Base-by-base conservation (phyloP, 1,284 basidiomycete genomes). In the Vanrija sp. region DNA sequence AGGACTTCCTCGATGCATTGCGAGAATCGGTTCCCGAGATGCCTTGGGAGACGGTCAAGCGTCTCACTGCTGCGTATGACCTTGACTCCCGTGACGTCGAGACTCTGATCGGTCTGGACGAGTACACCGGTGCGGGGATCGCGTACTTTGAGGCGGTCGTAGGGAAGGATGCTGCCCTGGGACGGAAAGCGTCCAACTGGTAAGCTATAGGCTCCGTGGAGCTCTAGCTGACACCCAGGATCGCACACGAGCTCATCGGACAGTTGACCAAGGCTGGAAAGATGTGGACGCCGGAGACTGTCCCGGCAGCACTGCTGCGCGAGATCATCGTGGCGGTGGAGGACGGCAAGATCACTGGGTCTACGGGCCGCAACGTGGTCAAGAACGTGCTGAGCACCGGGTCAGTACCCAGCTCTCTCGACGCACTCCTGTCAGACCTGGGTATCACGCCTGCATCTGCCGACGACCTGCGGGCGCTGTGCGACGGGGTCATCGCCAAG, bases 111-210 rank as follows among this genome's bases (percentile, higher is more conserved):
- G 77, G 80, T n/a, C 78, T 92, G 22, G 87, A 89, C 62, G 48
- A 80, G 76, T 46, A 72, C 68, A 23, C 76, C 3, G 69, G 66
- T 2, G 83, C 83, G 1, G 75, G 73, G 5, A 79, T 92, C 2
- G 76, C 78, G 3, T 95, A 87, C 73, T 95, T 93, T 66, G 88
- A 94, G 64, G 75, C 75, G 6, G 80, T 92, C 68, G 56, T 42
- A 5, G 61, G 58, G 0, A 45, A 41, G 6, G 59, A 67, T 9
- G 48, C 24, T 12, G 45, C 47, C n/a, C 47, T 69, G 2, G 80
- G 79, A 1, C 86, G 86, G 65, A 77, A 82, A 5, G 88, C 85
- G 6, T 81, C 87, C 24, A 97, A 97, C 70, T 97, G 93, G 94
- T 92, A 53, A 19, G 42, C 22, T 35, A 0, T 25, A 12, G 4